These are phyloP conservation scores for Sporothrix brunneoviolacea DNA, from an alignment of 2,329 filamentous ascomycete species.

Conservation along the genomic window DNA sequence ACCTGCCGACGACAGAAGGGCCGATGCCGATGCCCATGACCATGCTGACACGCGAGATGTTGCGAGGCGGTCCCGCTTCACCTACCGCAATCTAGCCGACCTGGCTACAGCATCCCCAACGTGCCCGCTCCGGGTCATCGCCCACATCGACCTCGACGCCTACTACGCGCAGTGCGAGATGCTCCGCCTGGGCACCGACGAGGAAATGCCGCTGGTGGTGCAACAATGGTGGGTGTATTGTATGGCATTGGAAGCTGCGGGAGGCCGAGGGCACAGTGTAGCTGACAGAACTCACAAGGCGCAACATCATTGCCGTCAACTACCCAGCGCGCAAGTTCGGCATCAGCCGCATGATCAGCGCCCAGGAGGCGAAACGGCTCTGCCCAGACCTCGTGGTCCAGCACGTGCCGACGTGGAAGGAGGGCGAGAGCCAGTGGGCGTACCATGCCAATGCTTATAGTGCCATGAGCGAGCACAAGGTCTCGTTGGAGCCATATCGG, in stretches of 20 bases:
- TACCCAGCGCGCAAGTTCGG: constrained; percentile 81
- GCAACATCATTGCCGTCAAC: constrained; percentile 92
- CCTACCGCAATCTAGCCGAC: constrained; percentile 73
- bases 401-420: constrained; percentile 91
- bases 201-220: constrained; percentile 78
- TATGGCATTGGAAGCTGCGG: not conserved
- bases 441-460: constrained; percentile 76
- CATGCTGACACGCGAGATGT: too few species aligned
- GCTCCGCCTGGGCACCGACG: constrained; percentile 68
- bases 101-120: constrained; percentile 64
- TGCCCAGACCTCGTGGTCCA: constrained; percentile 81
- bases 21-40: too few species aligned
- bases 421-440: constrained; percentile 85
- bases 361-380: constrained; percentile 74
- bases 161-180: constrained; percentile 98
- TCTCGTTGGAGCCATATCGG: constrained; percentile 87
- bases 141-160: constrained; percentile 91
- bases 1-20: too few species aligned
- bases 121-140: constrained; percentile 77
- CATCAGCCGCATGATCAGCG: constrained; percentile 70
- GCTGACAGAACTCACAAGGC: constrained; percentile 40
- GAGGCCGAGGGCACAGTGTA: not conserved
- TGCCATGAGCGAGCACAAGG: constrained; percentile 83
- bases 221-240: constrained; percentile 66
- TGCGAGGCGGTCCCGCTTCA: constrained; percentile 66